Percentiles rank a stretch among this genome's conserved stretches.
Conservation (phyloP, 768 basidiomycete genomes). For the Cystobasidium tubakii region DNA sequence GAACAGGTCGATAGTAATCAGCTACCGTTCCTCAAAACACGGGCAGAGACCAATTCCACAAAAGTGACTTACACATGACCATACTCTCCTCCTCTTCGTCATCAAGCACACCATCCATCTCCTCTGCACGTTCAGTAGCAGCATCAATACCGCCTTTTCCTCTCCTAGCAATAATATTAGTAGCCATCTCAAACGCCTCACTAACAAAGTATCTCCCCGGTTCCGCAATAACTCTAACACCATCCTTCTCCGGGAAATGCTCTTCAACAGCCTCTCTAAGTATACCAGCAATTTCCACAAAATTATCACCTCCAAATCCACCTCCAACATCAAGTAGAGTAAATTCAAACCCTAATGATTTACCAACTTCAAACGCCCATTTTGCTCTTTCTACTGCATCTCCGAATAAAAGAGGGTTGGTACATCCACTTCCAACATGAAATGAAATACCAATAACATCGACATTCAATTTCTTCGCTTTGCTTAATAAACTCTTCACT, state of each 20-base stretch:
- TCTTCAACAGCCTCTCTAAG: conserved; percentile 64
- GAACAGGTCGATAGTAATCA: conserved; percentile 41
- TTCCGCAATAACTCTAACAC: conserved; percentile 82
- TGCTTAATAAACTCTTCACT: conserved; percentile 71
- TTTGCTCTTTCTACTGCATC: conserved; percentile 82
- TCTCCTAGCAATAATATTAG: conserved; percentile 86
- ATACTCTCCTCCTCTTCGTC: conserved; percentile 52
- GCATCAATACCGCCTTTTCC: conserved; percentile 47
- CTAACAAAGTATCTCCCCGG: conserved; percentile 86
- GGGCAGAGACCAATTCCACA: no score
- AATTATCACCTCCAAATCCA: conserved; percentile 83
- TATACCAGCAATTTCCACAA: conserved; percentile 70
- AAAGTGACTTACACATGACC: conserved; percentile 92
- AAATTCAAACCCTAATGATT: conserved; percentile 72
- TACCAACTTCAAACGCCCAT: conserved; percentile 78
- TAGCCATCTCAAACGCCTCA: conserved; percentile 62
- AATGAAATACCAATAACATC: conserved; percentile 92
- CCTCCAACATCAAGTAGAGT: conserved; percentile 86
- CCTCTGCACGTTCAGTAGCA: conserved; percentile 49
- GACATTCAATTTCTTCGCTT: conserved; percentile 69
- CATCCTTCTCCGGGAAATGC: conserved; percentile 65
- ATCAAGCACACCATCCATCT: conserved; percentile 23
- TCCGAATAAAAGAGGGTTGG: conserved; percentile 79
- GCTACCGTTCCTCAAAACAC: not conserved
- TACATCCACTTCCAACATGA: conserved; percentile 96